These are phyloP conservation scores for Clavariopsis aquatica DNA, from an alignment of 495 filamentous ascomycete genomes.

Conservation along the genomic window DNA sequence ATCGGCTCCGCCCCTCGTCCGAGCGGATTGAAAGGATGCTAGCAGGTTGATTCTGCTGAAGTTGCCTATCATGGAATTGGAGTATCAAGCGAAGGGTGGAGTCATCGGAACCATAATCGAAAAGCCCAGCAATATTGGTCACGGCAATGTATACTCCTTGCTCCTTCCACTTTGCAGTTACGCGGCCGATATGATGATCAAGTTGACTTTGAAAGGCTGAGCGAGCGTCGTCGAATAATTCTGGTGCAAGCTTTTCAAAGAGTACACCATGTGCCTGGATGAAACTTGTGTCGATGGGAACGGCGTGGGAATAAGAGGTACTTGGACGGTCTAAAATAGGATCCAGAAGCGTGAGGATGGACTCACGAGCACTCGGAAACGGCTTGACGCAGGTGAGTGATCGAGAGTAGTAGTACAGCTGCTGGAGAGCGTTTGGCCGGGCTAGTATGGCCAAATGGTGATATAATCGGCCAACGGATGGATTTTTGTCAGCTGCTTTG, in stretches of 20 bases:
- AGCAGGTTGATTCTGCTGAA: constrained; percentile 38
- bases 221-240: constrained; percentile 52
- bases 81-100: constrained; percentile 47
- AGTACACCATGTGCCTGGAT: constrained; percentile 67
- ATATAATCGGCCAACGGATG: constrained; percentile 72
- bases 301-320: constrained; percentile 43
- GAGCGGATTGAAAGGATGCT: constrained; percentile 18
- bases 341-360: constrained; percentile 69
- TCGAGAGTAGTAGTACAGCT: constrained; percentile 69
- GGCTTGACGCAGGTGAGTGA: constrained; percentile 44
- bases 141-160: constrained; percentile 58
- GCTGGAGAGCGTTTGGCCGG: constrained; percentile 69
- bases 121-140: constrained; percentile 57
- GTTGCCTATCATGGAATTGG: constrained; percentile 44
- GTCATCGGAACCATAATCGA: constrained; percentile 63
- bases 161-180: constrained; percentile 63
- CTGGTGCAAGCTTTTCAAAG: constrained; percentile 57
- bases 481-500: constrained; percentile 70
- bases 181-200: constrained; percentile 59
- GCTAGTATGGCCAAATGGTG: constrained; percentile 85
- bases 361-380: constrained; percentile 59
- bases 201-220: constrained; percentile 57
- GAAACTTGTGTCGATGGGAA: constrained; percentile 54
- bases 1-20: constrained; percentile 25
- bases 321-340: constrained; percentile 56